Conservation (phyloP, 495 filamentous ascomycete species). For the Podospora comata region DNA sequence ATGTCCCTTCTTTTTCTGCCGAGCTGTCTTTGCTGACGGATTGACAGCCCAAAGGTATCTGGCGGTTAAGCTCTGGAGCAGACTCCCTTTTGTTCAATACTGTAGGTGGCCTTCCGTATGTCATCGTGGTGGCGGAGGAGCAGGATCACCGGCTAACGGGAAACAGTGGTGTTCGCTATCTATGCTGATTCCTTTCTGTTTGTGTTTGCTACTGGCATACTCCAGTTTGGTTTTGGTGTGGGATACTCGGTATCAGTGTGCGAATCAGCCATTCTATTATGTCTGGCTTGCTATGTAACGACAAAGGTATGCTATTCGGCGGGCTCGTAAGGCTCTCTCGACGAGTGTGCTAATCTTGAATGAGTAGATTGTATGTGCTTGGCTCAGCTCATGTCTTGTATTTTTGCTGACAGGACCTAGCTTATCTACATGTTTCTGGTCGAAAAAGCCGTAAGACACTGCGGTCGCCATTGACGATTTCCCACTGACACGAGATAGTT, state of each 20-base stretch:
- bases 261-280: conserved; percentile 49
- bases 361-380: conserved; percentile 39
- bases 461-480: not conserved
- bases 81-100: conserved; percentile 46
- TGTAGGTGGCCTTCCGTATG: conserved; percentile 33
- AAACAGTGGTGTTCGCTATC: conserved; percentile 49
- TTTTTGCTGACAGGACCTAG: conserved; percentile 22
- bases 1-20: conserved; percentile 15
- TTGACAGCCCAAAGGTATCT: conserved; percentile 36
- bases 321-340: not conserved
- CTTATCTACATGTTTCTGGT: conserved; percentile 53
- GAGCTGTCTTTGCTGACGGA: conserved; percentile 5
- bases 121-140: no score
- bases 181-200: conserved; percentile 52
- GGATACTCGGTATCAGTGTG: conserved; percentile 42
- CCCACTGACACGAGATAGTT: conserved; percentile 34
- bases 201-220: conserved; percentile 47
- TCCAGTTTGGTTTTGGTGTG: conserved; percentile 49
- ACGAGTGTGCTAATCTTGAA: conserved; percentile 10
- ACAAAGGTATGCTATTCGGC: conserved; percentile 44
- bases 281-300: conserved; percentile 50
- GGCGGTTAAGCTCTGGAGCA: conserved; percentile 41
- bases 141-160: not conserved
- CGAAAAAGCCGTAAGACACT: conserved; percentile 48
- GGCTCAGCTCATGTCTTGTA: not conserved